Evolutionary conservation across 176 grass and related monocot genomes (phyloP).

Genomic region (Eremochloa ophiuroides): DNA sequence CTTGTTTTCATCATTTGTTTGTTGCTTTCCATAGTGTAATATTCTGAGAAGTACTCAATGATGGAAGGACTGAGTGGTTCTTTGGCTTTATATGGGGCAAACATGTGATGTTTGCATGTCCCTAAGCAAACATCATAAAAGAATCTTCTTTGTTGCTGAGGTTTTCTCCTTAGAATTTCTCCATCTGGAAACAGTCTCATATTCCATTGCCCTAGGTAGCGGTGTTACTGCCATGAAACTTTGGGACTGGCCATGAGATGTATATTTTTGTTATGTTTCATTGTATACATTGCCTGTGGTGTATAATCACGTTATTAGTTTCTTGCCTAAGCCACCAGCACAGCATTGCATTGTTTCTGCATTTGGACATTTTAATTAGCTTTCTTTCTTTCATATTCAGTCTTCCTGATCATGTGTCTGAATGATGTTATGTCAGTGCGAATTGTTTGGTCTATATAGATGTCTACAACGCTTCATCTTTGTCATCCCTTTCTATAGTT

Average conservation of each 20-base stretch:
- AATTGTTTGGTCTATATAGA: not conserved
- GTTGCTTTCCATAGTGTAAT: not conserved
- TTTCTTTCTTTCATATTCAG: not conserved
- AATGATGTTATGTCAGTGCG: not conserved
- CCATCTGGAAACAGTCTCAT: constrained; percentile 21
- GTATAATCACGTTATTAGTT: not conserved
- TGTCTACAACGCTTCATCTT: not conserved
- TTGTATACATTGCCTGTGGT: not conserved
- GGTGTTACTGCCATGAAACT: not conserved
- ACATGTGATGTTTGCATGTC: constrained; percentile 15
- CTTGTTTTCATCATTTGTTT: not conserved
- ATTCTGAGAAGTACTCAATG: not conserved
- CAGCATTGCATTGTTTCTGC: not conserved
- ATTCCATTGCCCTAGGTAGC: constrained; percentile 3
- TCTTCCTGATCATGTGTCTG: not conserved
- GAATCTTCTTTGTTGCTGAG: not conserved
- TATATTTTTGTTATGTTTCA: not conserved
- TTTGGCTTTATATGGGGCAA: constrained; percentile 7
- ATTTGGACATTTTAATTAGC: not conserved
- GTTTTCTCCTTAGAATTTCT: constrained; percentile 18
- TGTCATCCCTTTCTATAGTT: not conserved
- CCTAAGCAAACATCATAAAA: constrained; percentile 8
- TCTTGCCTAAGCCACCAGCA: not conserved
- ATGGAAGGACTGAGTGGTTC: not conserved
- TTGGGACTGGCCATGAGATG: constrained; percentile 20